phyloP scores from a whole-genome alignment of 345 rosid genomes.

The Salix viminalis region DNA sequence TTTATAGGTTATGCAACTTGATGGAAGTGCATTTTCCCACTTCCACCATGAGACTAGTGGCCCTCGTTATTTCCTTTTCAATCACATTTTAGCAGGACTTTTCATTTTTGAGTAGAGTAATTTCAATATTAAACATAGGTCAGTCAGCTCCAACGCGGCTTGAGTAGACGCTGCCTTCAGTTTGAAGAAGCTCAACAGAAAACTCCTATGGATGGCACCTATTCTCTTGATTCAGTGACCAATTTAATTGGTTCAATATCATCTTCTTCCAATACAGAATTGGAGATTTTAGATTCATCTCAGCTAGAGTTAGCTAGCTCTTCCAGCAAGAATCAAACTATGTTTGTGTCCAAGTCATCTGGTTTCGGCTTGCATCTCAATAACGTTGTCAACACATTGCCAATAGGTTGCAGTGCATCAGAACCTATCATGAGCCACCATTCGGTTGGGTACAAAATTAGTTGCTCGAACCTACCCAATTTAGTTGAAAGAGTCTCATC shows the following conservation, averaged over 20 bases:
- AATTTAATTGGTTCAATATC: slow-evolving; percentile 20
- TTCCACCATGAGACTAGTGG: neutral
- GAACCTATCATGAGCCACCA: slow-evolving; percentile 1
- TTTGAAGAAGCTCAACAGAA: slow-evolving; percentile 44
- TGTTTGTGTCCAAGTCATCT: slow-evolving; percentile 36
- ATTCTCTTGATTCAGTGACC: slow-evolving; percentile 16
- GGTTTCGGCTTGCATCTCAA: slow-evolving; percentile 62
- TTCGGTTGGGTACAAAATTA: slow-evolving; percentile 3
- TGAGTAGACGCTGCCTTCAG: slow-evolving; percentile 65
- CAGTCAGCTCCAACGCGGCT: slow-evolving; percentile 42
- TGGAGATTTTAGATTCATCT: slow-evolving; percentile 29
- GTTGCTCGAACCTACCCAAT: slow-evolving; percentile 12
- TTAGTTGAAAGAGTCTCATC: slow-evolving; percentile 19
- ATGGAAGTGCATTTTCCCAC: neutral
- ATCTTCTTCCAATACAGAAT: slow-evolving; percentile 21
- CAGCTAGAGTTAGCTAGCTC: slow-evolving; percentile 18
- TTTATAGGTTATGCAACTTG: neutral
- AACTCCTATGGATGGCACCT: slow-evolving; percentile 7
- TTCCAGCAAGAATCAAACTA: slow-evolving; percentile 22
- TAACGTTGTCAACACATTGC: slow-evolving; percentile 36
- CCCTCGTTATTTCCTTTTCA: neutral
- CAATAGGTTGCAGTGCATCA: slow-evolving; percentile 20
- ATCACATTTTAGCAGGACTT: slow-evolving; percentile 14
- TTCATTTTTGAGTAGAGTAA: slow-evolving; percentile 28
- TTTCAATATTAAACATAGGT: slow-evolving; percentile 35